Evolutionary conservation across 495 filamentous ascomycete genomes (phyloP).

Genomic region (Bacidia gigantensis): DNA sequence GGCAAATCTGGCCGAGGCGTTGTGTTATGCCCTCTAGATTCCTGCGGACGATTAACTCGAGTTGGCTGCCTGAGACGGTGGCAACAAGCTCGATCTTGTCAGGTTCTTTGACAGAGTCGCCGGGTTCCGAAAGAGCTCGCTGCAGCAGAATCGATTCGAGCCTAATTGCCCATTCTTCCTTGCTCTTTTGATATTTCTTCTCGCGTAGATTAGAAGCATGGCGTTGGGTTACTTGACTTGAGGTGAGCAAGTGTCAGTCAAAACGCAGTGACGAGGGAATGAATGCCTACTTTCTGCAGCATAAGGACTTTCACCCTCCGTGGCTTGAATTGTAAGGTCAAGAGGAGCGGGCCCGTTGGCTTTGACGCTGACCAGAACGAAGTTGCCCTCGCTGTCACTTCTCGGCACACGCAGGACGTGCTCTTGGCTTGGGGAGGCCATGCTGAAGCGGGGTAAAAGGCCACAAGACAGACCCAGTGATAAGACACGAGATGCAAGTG

Average conservation of each 20-base stretch:
- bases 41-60: constrained; percentile 38
- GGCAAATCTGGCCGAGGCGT: constrained; percentile 51
- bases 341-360: constrained; percentile 33
- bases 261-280: constrained; percentile 8
- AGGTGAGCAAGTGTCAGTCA: constrained; percentile 20
- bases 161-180: constrained; percentile 44
- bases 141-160: constrained; percentile 22
- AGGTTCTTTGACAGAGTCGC: not conserved
- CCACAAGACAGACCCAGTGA: not conserved
- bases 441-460: not conserved
- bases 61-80: constrained; percentile 15
- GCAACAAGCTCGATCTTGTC: constrained; percentile 27
- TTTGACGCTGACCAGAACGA: constrained; percentile 44
- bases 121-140: not conserved
- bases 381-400: constrained; percentile 36
- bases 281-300: constrained; percentile 35
- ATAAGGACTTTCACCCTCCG: constrained; percentile 54
- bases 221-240: constrained; percentile 32
- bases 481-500: not conserved
- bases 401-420: constrained; percentile 38
- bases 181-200: constrained; percentile 39
- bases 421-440: constrained; percentile 11
- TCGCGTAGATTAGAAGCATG: constrained; percentile 31
- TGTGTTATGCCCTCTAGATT: constrained; percentile 47
- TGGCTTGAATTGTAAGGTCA: constrained; percentile 51